Base-by-base conservation (phyloP, 305 asterid genomes). In the Striga hermonthica region DNA sequence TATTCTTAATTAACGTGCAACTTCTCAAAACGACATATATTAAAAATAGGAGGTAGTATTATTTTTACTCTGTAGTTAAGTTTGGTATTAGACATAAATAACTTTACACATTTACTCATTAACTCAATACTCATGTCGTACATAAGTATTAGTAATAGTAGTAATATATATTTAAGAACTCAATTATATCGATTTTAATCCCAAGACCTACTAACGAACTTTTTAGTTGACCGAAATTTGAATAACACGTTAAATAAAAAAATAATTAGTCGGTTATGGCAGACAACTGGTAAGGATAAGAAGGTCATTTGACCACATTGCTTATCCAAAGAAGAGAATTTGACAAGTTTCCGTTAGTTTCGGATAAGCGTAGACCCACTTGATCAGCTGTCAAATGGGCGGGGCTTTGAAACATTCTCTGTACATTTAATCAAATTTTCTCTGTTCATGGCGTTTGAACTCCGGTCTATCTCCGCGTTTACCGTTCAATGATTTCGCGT, bases 401-500 rank as follows among this genome's bases (percentile, higher is more conserved):
- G 31, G 31, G 31, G 31, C 31, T 22, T 22, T 22, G 31, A 22
- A 22, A 22, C 31, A 22, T 22, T 22, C 31, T 22, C 31, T 22
- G 31, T 22, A 22, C 2, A 0, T 22, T 22, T 22, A 22, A 1
- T 22, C 31, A 22, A 22, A 22, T 22, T 22, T 22, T 22, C 31
- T 2, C 31, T 22, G 65, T 72, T 66, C 60, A 72, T 1, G 6
- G 65, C 57, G 73, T 70, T 48, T 52, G 63, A 64, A 65, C 50
- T 50, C 73, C 58, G 6, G 15, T 45, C 38, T 47, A 31, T 37
- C 68, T 39, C 78, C 82, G 82, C 73, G 78, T 78, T 79, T 75
- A 75, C 60, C 83, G 78, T 69, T 75, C 74, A 56, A 64, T 12
- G 39, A 39, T 49, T 38, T 22, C 11, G 15, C 41, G 50, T 10